Evolutionary conservation across 1,139 yeast genomes (phyloP), one percentile per base, ranked within the genome.

Genomic region (Debaryomyces sp.): DNA sequence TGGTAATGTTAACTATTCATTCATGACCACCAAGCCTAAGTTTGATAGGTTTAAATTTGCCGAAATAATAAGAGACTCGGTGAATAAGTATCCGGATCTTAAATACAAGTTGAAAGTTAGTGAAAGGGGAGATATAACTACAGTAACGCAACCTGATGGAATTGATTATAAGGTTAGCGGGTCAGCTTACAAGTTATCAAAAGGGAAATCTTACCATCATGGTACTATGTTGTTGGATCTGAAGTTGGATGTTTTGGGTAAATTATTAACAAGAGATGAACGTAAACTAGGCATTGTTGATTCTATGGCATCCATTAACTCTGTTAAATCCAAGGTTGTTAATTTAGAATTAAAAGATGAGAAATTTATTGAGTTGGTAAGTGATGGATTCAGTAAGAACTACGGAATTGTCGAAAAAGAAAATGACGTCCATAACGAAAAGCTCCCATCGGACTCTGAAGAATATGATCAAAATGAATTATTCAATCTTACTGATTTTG

Each of bases 211-310:
- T 3, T 87, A 92, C 56, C 99, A 95, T 63, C 99, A 95, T 68
- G 99, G 98, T 0, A 95, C 99, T 0, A 90, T 95, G 97, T 73
- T 95, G 10, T 71, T 95, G 17, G 71, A 80, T 48, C 85, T 96
- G 50, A 73, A 84, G 43, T 68, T 95, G 27, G 77, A 75, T 23
- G 68, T 77, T 1, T 71, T 94, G 51, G 73, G 84, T 1, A 73
- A 81, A 24, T 63, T 90, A 10, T 70, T 94, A 50, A 78, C 78
- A 29, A 60, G 87, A 15, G 75, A 75, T 37, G 68, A 68, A 9
- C 57, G 67, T 1, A 60, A 67, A n/a, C 66, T 76, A 36, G 82
- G 87, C 0, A 54, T 58, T 0, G 79, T 83, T 38, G 78, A 73
- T 23, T 84, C 92, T 12, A 75, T 76, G 42, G 83, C 88, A 9